phyloP scores from a whole-genome alignment of 345 rosid species.

The Nephelium lappaceum region DNA sequence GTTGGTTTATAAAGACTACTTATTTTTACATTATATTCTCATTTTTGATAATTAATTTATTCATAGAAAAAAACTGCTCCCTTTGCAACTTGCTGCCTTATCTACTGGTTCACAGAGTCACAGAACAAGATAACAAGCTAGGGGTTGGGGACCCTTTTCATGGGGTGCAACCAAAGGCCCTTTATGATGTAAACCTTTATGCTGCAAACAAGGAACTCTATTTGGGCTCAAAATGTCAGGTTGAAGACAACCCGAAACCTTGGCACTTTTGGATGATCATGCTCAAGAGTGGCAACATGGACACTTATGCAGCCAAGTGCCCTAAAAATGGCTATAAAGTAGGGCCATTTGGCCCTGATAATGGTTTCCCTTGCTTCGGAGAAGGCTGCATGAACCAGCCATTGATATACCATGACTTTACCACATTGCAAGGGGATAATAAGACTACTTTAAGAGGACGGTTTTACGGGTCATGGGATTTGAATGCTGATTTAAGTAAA shows the following conservation, averaged over 20 bases:
- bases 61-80: constrained; percentile 23
- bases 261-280: constrained; percentile 77
- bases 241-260: constrained; percentile 55
- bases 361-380: constrained; percentile 65
- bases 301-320: constrained; percentile 54
- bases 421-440: constrained; percentile 38
- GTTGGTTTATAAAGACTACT: background rate
- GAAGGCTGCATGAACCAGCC: constrained; percentile 73
- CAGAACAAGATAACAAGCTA: constrained; percentile 57
- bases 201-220: constrained; percentile 64
- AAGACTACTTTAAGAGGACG: constrained; percentile 41
- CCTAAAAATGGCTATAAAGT: constrained; percentile 57
- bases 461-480: constrained; percentile 69
- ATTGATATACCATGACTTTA: constrained; percentile 53
- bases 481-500: constrained; percentile 41
- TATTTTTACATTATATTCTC: background rate
- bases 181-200: constrained; percentile 40
- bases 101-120: constrained; percentile 46
- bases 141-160: constrained; percentile 42
- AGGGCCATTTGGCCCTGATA: constrained; percentile 47
- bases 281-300: constrained; percentile 68
- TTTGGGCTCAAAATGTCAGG: constrained; percentile 63
- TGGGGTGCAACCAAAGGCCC: constrained; percentile 37
- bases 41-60: background rate
- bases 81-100: constrained; percentile 26